Evolutionary conservation across 2,329 filamentous ascomycete genomes (phyloP), one percentile per base, ranked within the genome.

Genomic region (Diatrype stigma): DNA sequence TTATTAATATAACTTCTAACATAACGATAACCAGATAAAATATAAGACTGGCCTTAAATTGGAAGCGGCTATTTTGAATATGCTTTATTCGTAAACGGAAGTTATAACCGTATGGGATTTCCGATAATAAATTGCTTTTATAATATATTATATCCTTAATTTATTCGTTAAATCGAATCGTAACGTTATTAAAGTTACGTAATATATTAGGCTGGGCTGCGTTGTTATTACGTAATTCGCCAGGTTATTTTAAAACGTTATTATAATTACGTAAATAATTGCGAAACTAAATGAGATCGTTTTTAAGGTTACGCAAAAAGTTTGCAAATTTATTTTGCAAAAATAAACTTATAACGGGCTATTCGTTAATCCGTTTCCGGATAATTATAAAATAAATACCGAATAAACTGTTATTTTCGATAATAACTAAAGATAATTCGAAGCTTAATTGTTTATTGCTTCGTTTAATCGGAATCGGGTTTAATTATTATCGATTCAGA

Each of bases 1-100:
- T 26, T 19, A 48, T 40, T 40, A 46, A 22, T 21, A 46, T 46
- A 35, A 21, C 40, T 42, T 42, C 37, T 42, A 47, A 51, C 11
- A n/a, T 23, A 10, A 23, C 42, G 30, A 42, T 42, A 46, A 42
- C 35, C 37, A 17, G 17, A 5, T 51, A 46, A 34, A 42, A 46
- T 22, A 35, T 11, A 17, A 34, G n/a, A 16, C 37, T 48, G 8
- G 11, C 1, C 4, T 40, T 17, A 40, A 40, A 8, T 10, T 40
- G 2, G 2, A n/a, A 40, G 19, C 10, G 17, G 10, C n/a, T 21
- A 40, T 7, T 2, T 21, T n/a, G 19, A n/a, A n/a, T 40, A 40
- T 7, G 5, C 4, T 40, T 17, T n/a, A 4, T 40, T 8, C 17
- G 37, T 40, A 40, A n/a, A n/a, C n/a, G n/a, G n/a, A n/a, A n/a